Conservation (phyloP, 495 filamentous ascomycete genomes). For the Terfezia boudieri region DNA sequence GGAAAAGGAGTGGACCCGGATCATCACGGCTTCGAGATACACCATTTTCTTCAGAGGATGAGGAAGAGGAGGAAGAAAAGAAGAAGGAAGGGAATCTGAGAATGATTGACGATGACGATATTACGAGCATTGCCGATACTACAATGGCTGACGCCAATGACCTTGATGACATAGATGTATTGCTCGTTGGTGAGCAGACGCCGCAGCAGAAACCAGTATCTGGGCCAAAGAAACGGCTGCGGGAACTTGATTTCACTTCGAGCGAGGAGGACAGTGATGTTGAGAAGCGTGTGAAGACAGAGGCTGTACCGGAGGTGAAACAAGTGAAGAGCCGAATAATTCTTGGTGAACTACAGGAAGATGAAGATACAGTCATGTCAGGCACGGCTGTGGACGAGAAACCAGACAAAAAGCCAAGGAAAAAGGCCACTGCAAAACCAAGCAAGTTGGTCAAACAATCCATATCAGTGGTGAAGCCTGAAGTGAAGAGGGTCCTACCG, state of each 20-base stretch:
- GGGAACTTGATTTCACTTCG: constrained; percentile 13
- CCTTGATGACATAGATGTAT: constrained; percentile 6
- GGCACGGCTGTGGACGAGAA: constrained; percentile 27
- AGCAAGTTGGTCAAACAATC: constrained; percentile 46
- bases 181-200: not conserved
- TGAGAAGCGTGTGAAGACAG: not conserved
- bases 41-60: constrained; percentile 15
- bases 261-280: constrained; percentile 10
- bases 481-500: constrained; percentile 34
- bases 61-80: constrained; percentile 3
- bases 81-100: constrained; percentile 4
- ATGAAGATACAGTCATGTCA: constrained; percentile 30
- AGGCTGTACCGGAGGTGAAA: not conserved
- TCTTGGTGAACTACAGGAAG: constrained; percentile 21
- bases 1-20: constrained; percentile 15
- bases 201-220: not conserved
- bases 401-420: constrained; percentile 13
- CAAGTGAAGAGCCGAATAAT: not conserved
- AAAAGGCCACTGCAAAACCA: constrained; percentile 34
- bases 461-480: constrained; percentile 25
- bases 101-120: constrained; percentile 2
- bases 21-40: constrained; percentile 16
- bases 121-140: constrained; percentile 9
- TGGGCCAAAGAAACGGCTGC: constrained; percentile 6
- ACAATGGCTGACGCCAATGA: constrained; percentile 5